Evolutionary conservation across 441 rosid genomes (phyloP), one percentile per base, ranked within the genome.

Genomic region (Sinapis alba): DNA sequence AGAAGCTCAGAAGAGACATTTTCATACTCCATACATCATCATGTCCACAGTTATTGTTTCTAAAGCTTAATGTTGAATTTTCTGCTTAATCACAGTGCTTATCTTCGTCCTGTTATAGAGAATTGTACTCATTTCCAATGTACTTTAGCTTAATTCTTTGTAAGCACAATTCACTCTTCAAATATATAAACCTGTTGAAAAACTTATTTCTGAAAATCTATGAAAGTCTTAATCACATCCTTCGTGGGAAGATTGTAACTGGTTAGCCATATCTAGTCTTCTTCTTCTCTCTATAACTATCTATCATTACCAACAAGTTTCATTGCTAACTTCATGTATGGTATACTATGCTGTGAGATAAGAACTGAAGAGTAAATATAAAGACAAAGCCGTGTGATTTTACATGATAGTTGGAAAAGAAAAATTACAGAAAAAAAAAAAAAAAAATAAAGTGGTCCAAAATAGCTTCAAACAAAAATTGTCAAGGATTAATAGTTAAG

Each of bases 61-160:
- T 30, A 30, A 7, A 30, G 34, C 7, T 30, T 1, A 30, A 30
- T 34, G 41, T 34, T 34, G 41, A 34, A 38, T 41, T 11, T 26
- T 54, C 20, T 54, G 71, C 43, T 64, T 26, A 23, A 62, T n/a
- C 59, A 51, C 51, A 51, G 18, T 47, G 47, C 50, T 2, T 28
- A 71, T 16, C 38, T 23, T 19, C 58, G 23, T 3, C 6, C 2
- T 9, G 26, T 19, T 20, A 51, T 51, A 51, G 4, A 6, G 0
- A 10, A 51, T 8, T 51, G 6, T 3, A 3, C 16, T 12, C 2
- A 36, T 36, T 7, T 34, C 26, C 27, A 41, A 12, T 3, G 24
- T 43, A 62, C 9, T 3, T 26, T 19, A 64, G 63, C 45, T 65
- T 65, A 8, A 41, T 47, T 56, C 28, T 65, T 65, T 23, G 43